Evolutionary conservation across 371 early-diverging fungal genomes (phyloP), one percentile per base, ranked within the genome.

Genomic region (Zopfochytrium polystomum): DNA sequence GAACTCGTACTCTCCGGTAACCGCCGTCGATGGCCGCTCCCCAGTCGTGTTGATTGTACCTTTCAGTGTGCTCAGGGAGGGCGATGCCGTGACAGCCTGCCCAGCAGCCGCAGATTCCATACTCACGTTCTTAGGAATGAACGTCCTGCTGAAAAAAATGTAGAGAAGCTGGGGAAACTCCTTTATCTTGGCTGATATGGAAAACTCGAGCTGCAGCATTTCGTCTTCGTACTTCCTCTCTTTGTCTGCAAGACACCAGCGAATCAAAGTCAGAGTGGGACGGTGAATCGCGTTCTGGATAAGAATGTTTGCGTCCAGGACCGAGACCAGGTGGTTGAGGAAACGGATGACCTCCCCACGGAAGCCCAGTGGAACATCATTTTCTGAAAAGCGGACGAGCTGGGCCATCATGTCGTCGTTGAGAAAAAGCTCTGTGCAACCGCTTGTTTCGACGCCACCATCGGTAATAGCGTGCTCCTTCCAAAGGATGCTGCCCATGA

Each of bases 361-460:
- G 62, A 92, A 85, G n/a, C 94, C 95, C 1, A 76, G 70, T 22
- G 96, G 96, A 52, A 82, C 77, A 71, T 96, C 95, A 5, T 72
- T 71, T 53, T 90, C 89, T 1, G 93, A 83, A 32, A 88, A 81
- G 33, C 79, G 78, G 35, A 95, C 92, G 33, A 96, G 79, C 42
- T 84, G 80, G 31, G 81, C 85, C 34, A 96, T 73, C 35, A 96
- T 79, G 44, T 84, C 83, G 62, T 90, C 86, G 62, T 88, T 90
- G 60, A 96, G 79, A 54, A 93, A 86, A 52, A 89, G 87, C 67
- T 96, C 96, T 83, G 93, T 93, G 71, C 95, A 94, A 0, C 87
- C 83, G 23, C 93, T 95, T 0, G 70, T 52, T 20, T 75, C 71
- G 38, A 70, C 67, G 38, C 61, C 70, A 2, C 62, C 66, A n/a